Conservation (phyloP, 73 alveolate genomes). For the Tetrahymena elliotti region DNA sequence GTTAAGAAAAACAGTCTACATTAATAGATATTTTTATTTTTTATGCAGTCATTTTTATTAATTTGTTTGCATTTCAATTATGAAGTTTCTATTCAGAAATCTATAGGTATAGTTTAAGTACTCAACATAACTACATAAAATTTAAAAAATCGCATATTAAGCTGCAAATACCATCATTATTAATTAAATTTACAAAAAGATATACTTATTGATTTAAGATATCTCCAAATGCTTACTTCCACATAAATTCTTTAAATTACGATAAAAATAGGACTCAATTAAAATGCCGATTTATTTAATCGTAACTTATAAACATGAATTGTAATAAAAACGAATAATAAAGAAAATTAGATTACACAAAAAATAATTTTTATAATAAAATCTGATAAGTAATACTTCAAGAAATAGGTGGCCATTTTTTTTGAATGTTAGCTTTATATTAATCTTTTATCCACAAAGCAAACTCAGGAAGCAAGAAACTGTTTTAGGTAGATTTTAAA, state of each 20-base stretch:
- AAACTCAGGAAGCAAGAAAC: background rate
- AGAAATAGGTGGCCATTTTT: background rate
- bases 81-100: background rate
- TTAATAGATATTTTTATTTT: too few relatives aligned
- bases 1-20: background rate
- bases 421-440: background rate
- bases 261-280: background rate
- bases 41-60: background rate
- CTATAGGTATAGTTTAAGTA: background rate
- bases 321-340: background rate
- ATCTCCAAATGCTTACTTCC: background rate
- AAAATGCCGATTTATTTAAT: background rate
- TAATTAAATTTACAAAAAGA: background rate
- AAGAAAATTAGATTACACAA: background rate
- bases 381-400: background rate
- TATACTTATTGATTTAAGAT: background rate
- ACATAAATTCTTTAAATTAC: background rate
- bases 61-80: too few relatives aligned
- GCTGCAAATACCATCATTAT: background rate
- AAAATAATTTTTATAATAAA: background rate
- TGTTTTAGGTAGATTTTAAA: background rate
- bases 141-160: background rate
- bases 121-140: background rate
- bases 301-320: background rate
- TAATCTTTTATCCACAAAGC: background rate